phyloP scores from a whole-genome alignment of 2,329 filamentous ascomycete genomes.

The Helminthosporium solani region DNA sequence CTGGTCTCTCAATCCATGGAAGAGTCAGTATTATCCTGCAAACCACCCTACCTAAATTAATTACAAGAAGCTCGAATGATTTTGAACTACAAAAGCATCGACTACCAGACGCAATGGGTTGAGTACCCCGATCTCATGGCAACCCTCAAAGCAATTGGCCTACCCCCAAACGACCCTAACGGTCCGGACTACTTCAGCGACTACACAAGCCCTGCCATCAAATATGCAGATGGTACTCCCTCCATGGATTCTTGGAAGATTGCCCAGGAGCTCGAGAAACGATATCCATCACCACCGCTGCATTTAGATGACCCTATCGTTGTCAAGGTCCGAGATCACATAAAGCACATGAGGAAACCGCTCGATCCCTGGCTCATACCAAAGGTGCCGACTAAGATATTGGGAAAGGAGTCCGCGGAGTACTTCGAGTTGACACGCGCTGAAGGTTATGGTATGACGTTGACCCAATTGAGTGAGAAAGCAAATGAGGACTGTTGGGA shows the following conservation, averaged over 20 bases:
- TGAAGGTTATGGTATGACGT: constrained; percentile 52
- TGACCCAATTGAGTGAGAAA: constrained; percentile 53
- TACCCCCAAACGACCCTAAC: constrained; percentile 48
- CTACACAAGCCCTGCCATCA: constrained; percentile 60
- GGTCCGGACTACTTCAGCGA: constrained; percentile 34
- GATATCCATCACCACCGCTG: constrained; percentile 59
- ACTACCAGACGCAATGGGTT: constrained; percentile 69
- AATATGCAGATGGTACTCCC: constrained; percentile 57
- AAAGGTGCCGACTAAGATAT: constrained; percentile 51
- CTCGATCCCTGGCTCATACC: constrained; percentile 39
- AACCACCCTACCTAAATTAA: constrained; percentile 1
- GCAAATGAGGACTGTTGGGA: constrained; percentile 56
- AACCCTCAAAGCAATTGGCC: constrained; percentile 54
- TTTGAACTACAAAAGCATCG: constrained; percentile 67
- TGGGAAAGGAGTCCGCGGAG: constrained; percentile 53
- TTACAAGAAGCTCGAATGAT: constrained; percentile 57
- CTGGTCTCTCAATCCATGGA: constrained; percentile 73
- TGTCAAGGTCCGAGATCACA: constrained; percentile 46
- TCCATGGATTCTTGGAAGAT: constrained; percentile 67
- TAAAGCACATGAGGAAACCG: constrained; percentile 28
- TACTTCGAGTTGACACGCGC: constrained; percentile 60
- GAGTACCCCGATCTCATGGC: constrained; percentile 67
- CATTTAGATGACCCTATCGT: constrained; percentile 58
- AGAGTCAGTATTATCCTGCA: constrained; percentile 52
- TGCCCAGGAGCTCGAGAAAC: constrained; percentile 58